A percentile compares a stretch with the other conserved stretches of the same genome.
Conservation (phyloP, 106 monocot genomes). For the Iris macrosiphon region DNA sequence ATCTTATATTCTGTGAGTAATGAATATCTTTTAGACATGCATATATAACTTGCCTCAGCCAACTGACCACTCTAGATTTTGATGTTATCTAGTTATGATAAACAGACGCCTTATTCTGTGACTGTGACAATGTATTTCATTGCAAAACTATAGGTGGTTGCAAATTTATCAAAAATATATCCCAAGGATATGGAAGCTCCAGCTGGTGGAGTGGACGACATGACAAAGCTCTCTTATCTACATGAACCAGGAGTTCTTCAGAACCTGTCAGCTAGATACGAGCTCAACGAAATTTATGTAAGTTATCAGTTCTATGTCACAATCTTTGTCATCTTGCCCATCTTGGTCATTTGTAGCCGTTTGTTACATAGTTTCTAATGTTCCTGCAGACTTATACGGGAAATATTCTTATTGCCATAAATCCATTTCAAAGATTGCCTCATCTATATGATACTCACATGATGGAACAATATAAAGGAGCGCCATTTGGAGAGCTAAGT, state of each 20-base stretch:
- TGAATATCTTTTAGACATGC: too few relatives aligned
- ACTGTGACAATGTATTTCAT: not conserved
- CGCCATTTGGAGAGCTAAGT: constrained; percentile 53
- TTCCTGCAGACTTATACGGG: constrained; percentile 60
- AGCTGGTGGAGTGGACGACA: constrained; percentile 75
- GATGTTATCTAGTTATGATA: too few relatives aligned
- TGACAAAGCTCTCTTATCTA: constrained; percentile 81
- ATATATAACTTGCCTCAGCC: too few relatives aligned
- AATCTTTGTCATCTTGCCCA: too few relatives aligned
- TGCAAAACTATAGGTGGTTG: constrained; percentile 22
- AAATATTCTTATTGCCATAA: constrained; percentile 69
- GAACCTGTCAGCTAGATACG: constrained; percentile 58
- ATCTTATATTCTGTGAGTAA: too few relatives aligned
- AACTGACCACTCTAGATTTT: too few relatives aligned
- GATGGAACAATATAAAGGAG: constrained; percentile 75
- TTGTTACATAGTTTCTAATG: not conserved
- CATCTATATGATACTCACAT: constrained; percentile 55
- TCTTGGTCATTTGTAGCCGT: not conserved
- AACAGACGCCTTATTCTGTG: too few relatives aligned
- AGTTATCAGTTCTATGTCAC: constrained; percentile 15
- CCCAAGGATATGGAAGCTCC: constrained; percentile 79
- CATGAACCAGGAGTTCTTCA: constrained; percentile 86
- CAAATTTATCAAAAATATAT: constrained; percentile 43
- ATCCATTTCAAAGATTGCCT: constrained; percentile 71
- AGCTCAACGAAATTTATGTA: constrained; percentile 77